Evolutionary conservation across 305 asterid genomes (phyloP).

Genomic region (Galium porrigens): DNA sequence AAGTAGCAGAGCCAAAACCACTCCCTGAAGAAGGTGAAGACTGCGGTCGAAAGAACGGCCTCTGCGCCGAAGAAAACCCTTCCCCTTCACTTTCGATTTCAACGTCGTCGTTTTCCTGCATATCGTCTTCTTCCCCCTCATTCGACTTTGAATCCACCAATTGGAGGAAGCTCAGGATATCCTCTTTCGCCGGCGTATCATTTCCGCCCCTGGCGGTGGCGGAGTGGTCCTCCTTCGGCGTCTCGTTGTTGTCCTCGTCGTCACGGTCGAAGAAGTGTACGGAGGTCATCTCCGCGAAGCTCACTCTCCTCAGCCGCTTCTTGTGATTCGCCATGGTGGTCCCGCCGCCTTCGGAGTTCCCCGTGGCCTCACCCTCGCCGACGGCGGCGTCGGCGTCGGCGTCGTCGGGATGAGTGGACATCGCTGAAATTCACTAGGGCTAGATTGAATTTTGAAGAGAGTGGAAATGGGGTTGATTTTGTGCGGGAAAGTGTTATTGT

Average conservation of each 20-base stretch:
- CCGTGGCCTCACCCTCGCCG: slow-evolving; percentile 18
- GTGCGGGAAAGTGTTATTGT: slow-evolving; percentile 10
- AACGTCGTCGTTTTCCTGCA: slow-evolving; percentile 33
- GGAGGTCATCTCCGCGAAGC: slow-evolving; percentile 92
- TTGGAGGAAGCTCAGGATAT: slow-evolving; percentile 23
- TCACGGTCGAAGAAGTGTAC: slow-evolving; percentile 83
- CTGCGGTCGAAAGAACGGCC: slow-evolving; percentile 44
- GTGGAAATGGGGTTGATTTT: slow-evolving; percentile 3
- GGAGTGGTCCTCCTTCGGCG: slow-evolving; percentile 25
- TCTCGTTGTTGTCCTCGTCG: slow-evolving; percentile 55
- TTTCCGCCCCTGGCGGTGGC: slow-evolving; percentile 19
- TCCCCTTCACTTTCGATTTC: slow-evolving; percentile 40
- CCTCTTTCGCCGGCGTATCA: slow-evolving; percentile 16
- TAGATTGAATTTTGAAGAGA: slow-evolving; percentile 3
- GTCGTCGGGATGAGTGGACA: slow-evolving; percentile 10
- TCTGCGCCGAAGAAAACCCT: slow-evolving; percentile 30
- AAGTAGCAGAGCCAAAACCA: slow-evolving; percentile 69
- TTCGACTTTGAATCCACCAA: slow-evolving; percentile 24
- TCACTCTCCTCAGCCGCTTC: slow-evolving; percentile 82
- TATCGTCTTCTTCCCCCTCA: slow-evolving; percentile 30
- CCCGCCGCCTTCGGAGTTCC: slow-evolving; percentile 19
- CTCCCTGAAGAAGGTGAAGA: slow-evolving; percentile 88
- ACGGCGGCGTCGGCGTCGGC: neutral
- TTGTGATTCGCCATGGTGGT: slow-evolving; percentile 26
- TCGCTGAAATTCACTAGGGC: neutral